A percentile compares a stretch with the other conserved stretches of the same genome.
These are phyloP conservation scores for Penicillium parvum DNA, from an alignment of 495 filamentous ascomycete species.

Conservation along the genomic window DNA sequence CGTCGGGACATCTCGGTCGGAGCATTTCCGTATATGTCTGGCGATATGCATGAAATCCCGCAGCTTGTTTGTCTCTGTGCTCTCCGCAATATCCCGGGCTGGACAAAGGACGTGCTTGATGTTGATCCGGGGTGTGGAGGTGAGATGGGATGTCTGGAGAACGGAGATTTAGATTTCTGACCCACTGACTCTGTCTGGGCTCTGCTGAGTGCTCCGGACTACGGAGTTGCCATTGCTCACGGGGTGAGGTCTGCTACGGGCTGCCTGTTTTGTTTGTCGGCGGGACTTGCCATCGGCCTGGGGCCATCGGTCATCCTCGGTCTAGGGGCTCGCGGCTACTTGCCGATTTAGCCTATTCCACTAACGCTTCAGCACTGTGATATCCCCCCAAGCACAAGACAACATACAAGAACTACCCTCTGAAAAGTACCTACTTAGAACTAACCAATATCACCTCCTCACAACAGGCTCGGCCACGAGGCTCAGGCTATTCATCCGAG, in stretches of 20 bases:
- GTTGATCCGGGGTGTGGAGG: slow-evolving; percentile 9
- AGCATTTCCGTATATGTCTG: neutral
- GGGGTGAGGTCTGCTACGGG: too few species aligned
- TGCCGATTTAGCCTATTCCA: slow-evolving; percentile 9
- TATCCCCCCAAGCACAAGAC: neutral
- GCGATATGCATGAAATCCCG: neutral
- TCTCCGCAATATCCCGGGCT: neutral
- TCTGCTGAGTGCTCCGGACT: slow-evolving; percentile 1
- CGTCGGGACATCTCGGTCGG: neutral
- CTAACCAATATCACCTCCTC: too few species aligned
- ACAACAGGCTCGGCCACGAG: neutral
- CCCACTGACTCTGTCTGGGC: neutral
- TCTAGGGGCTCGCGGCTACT: neutral
- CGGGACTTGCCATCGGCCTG: slow-evolving; percentile 4
- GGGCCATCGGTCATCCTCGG: slow-evolving; percentile 7
- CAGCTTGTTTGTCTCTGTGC: neutral
- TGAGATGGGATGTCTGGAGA: too few species aligned
- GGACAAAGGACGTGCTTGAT: neutral
- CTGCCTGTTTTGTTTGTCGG: too few species aligned
- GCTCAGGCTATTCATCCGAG: slow-evolving; percentile 11
- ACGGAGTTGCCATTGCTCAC: neutral
- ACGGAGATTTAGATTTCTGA: too few species aligned
- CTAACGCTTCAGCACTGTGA: too few species aligned
- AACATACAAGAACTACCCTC: too few species aligned
- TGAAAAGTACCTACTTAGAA: too few species aligned